Percentiles rank a stretch among this genome's conserved stretches.
Evolutionary conservation across 2,329 filamentous ascomycete species (phyloP).

Genomic region (Pezicula carpinea): DNA sequence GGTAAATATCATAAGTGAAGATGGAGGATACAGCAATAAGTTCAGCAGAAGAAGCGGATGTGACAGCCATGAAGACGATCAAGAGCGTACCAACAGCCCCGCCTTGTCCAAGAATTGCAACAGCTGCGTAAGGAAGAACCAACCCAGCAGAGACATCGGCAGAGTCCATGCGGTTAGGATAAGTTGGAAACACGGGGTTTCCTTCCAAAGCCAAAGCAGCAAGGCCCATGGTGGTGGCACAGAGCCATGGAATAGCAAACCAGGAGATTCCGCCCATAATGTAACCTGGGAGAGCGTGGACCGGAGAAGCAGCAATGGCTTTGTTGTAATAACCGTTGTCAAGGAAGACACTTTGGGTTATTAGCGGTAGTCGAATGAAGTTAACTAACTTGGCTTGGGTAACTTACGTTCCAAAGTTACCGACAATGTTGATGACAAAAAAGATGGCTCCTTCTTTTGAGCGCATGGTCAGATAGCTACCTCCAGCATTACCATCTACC

Average conservation of each 20-base stretch:
- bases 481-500: constrained; percentile 72
- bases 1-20: constrained; percentile 83
- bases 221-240: constrained; percentile 83
- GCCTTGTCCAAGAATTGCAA: constrained; percentile 75
- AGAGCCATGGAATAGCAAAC: constrained; percentile 92
- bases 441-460: constrained; percentile 79
- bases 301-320: constrained; percentile 81
- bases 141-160: constrained; percentile 78
- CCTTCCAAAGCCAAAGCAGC: constrained; percentile 75
- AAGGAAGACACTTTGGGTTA: constrained; percentile 57
- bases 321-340: constrained; percentile 94
- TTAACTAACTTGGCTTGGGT: neutral
- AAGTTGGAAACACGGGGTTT: constrained; percentile 68
- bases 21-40: constrained; percentile 86
- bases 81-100: constrained; percentile 75
- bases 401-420: constrained; percentile 60
- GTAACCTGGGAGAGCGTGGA: constrained; percentile 83
- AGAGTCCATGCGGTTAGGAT: constrained; percentile 64
- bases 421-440: constrained; percentile 86
- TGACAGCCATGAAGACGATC: constrained; percentile 88
- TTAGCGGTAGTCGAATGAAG: constrained; percentile 38
- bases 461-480: constrained; percentile 83
- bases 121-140: constrained; percentile 79
- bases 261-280: constrained; percentile 76
- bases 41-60: constrained; percentile 76